Percentiles rank a stretch among this genome's conserved stretches.
These are phyloP conservation scores for Ambispora gerdemannii DNA, from an alignment of 192 early-diverging fungal genomes.

Conservation along the genomic window DNA sequence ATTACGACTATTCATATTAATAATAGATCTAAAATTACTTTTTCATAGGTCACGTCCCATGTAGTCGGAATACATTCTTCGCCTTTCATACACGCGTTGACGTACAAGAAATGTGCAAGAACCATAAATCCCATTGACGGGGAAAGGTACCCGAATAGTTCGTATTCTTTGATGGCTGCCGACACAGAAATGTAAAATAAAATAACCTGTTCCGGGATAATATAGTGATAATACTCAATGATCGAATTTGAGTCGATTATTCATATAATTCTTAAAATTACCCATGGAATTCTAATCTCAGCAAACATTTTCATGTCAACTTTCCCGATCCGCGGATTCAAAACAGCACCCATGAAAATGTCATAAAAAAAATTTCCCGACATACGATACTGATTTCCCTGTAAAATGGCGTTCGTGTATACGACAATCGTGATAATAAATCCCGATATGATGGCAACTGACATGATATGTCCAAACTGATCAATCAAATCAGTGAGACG, in stretches of 20 bases:
- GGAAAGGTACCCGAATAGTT: conserved; percentile 39
- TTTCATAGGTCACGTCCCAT: conserved; percentile 55
- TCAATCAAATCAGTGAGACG: conserved; percentile 49
- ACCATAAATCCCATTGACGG: conserved; percentile 45
- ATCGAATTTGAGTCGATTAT: no score
- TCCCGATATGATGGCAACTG: conserved; percentile 49
- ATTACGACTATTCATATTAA: neutral
- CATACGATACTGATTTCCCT: conserved; percentile 50
- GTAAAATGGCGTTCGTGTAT: conserved; percentile 34
- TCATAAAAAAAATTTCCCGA: conserved; percentile 52
- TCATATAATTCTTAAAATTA: no score
- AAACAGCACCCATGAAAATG: conserved; percentile 46
- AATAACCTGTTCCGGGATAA: conserved; percentile 33
- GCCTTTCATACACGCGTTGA: conserved; percentile 49
- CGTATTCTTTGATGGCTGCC: conserved; percentile 46
- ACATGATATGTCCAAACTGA: conserved; percentile 58
- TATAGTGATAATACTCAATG: no score
- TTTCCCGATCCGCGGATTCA: conserved; percentile 47
- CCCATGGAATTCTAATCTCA: conserved; percentile 49
- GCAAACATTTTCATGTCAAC: conserved; percentile 53
- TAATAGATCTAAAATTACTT: conserved; percentile 34
- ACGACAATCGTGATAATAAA: conserved; percentile 42
- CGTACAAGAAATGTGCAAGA: conserved; percentile 49
- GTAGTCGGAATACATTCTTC: conserved; percentile 53
- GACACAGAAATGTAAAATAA: conserved; percentile 49